Evolutionary conservation across 805 yeast genomes (phyloP).

Genomic region (Ogataea philodendri): DNA sequence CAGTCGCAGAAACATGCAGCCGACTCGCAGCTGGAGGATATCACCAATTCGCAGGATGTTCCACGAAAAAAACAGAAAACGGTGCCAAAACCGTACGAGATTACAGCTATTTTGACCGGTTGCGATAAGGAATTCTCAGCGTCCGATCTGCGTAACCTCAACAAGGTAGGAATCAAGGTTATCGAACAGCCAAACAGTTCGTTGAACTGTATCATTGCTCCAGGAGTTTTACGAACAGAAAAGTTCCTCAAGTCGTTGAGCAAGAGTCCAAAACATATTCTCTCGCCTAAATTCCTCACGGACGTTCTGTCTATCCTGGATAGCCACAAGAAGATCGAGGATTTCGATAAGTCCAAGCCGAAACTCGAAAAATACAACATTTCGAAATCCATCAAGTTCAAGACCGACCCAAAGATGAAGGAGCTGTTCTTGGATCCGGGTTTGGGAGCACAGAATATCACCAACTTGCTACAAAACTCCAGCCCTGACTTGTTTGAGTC

Average conservation of each 20-base stretch:
- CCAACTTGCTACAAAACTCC: constrained; percentile 24
- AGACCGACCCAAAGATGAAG: constrained; percentile 33
- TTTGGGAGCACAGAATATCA: constrained; percentile 20
- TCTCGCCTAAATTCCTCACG: constrained; percentile 54
- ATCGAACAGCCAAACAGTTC: constrained; percentile 40
- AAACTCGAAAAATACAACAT: constrained; percentile 27
- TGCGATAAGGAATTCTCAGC: constrained; percentile 49
- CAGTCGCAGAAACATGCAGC: constrained; percentile 8
- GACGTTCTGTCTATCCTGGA: constrained; percentile 43
- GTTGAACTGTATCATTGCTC: constrained; percentile 63
- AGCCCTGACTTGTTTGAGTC: constrained; percentile 42
- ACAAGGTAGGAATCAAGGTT: constrained; percentile 57
- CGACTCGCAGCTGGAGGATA: constrained; percentile 10
- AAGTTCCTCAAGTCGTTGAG: constrained; percentile 76
- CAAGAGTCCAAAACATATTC: constrained; percentile 46
- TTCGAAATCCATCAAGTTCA: constrained; percentile 31
- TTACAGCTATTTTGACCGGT: constrained; percentile 62
- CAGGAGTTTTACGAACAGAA: constrained; percentile 79
- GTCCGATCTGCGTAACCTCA: constrained; percentile 43
- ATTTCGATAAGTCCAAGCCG: constrained; percentile 29
- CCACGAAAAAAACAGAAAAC: constrained; percentile 23
- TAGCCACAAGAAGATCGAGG: constrained; percentile 23
- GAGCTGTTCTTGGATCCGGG: constrained; percentile 33
- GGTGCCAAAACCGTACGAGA: constrained; percentile 34
- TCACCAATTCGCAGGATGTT: constrained; percentile 3